Evolutionary conservation across 306 rosid species (phyloP).

Genomic region (Medicago arabica): DNA sequence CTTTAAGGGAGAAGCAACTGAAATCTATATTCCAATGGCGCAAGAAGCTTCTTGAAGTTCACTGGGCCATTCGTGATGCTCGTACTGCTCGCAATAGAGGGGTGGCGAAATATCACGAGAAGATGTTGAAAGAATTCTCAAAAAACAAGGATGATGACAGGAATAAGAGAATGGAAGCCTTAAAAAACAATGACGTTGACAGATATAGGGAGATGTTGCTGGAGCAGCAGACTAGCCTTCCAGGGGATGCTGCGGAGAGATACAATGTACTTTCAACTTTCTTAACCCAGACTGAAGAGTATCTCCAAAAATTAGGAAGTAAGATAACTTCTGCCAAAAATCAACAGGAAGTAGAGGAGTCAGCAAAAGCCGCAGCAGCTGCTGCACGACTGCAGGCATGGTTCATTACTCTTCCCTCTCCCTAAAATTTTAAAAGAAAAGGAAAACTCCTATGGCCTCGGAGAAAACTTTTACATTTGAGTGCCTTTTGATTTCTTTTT

Average conservation of each 20-base stretch:
- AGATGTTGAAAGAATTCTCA: conserved; percentile 91
- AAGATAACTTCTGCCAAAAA: conserved; percentile 90
- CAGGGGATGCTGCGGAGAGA: conserved; percentile 97
- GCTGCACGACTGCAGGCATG: conserved; percentile 93
- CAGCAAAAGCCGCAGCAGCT: conserved; percentile 85
- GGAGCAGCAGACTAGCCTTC: conserved; percentile 90
- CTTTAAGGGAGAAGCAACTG: conserved; percentile 87
- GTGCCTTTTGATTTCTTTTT: conserved; percentile 10
- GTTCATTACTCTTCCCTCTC: conserved; percentile 21
- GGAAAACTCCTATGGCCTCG: conserved; percentile 9
- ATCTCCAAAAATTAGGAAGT: conserved; percentile 91
- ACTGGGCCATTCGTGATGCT: conserved; percentile 97
- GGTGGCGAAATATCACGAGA: conserved; percentile 97
- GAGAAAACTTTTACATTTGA: background rate
- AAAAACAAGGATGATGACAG: conserved; percentile 95
- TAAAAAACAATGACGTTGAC: conserved; percentile 96
- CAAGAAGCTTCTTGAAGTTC: conserved; percentile 94
- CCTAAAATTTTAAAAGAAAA: background rate
- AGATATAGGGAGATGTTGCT: conserved; percentile 96
- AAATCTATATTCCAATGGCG: conserved; percentile 97
- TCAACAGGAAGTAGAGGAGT: conserved; percentile 95
- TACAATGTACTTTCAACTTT: conserved; percentile 93
- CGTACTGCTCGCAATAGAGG: conserved; percentile 96
- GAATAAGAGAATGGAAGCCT: conserved; percentile 93
- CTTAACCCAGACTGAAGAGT: conserved; percentile 94